Evolutionary conservation across 2,329 filamentous ascomycete species (phyloP), one percentile per base, ranked within the genome.

Genomic region (Plenodomus lindquistii): DNA sequence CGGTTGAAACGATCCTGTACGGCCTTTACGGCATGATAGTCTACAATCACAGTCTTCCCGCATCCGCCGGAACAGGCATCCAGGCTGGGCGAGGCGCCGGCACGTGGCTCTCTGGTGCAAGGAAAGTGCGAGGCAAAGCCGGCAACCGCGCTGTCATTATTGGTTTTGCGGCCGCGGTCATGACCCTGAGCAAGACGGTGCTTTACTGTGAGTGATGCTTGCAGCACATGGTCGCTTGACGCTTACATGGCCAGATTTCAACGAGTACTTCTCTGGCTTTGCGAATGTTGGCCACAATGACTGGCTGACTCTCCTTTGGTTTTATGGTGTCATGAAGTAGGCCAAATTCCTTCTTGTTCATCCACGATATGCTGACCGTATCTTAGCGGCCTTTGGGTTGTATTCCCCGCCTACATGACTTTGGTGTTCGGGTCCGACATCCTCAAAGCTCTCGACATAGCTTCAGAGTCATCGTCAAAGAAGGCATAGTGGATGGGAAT

Each of bases 271-370:
- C 60, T 82, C 80, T 39, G 82, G 77, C 6, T 88, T 85, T 55
- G 71, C 76, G 4, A 82, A 85, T 52, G 80, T 86, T 45, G 80
- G 82, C 2, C 86, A 88, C 62, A 89, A 88, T 52, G 76, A 77
- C 49, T 57, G 74, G 34, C 55, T 65, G 2, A 77, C 77, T 10
- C 60, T 88, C 36, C 57, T 86, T 10, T 73, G 81, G 24, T 70
- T 85, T 19, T 89, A 85, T 78, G 80, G 85, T 22, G 71, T 89
- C 52, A 85, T 86, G 24, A 89, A 88, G 84, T 86, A 71, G 75
- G 81, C 74, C 16, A 13, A 11, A 4, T 4, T 11, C 15, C 27
- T 15, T 31, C 4, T 7, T 15, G 11, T 4, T 31, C 6, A 15
- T 31, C 11, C 15, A 15, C 11, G 37, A 34, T 6, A 16, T 18